These are phyloP conservation scores for Termitomyces heimii DNA, from an alignment of 768 basidiomycete species.

Conservation along the genomic window DNA sequence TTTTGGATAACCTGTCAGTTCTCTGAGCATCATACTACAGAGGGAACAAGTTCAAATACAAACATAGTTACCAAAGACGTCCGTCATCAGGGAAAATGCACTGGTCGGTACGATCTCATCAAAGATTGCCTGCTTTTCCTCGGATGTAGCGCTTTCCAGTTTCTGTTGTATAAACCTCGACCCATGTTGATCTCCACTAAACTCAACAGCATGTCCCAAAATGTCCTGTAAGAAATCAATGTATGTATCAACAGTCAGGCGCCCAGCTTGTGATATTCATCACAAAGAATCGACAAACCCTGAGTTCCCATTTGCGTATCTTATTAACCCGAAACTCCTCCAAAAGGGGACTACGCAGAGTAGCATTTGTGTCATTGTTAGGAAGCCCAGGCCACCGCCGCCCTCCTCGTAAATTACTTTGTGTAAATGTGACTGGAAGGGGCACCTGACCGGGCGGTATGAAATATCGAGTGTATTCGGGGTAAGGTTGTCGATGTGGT, in stretches of 20 bases:
- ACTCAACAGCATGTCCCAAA: conserved; percentile 80
- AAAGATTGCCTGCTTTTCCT: conserved; percentile 76
- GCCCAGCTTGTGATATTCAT: not conserved
- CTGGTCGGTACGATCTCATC: conserved; percentile 82
- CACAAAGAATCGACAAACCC: conserved; percentile 38
- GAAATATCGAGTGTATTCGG: conserved; percentile 47
- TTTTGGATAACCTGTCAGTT: conserved; percentile 83
- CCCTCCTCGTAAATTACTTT: conserved; percentile 32
- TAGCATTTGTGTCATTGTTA: conserved; percentile 21
- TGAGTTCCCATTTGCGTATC: conserved; percentile 74
- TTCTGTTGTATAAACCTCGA: conserved; percentile 96
- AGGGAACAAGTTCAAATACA: conserved; percentile 18
- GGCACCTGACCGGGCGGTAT: conserved; percentile 34
- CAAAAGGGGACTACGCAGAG: conserved; percentile 63
- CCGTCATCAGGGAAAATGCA: conserved; percentile 72
- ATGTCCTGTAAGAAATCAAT: conserved; percentile 60
- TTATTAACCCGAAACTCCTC: conserved; percentile 86
- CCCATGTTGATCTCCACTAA: conserved; percentile 93
- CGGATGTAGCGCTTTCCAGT: conserved; percentile 67
- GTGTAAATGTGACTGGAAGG: conserved; percentile 26
- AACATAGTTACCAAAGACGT: conserved; percentile 97
- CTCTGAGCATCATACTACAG: not conserved
- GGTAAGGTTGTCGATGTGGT: conserved; percentile 38
- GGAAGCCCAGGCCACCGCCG: conserved; percentile 36
- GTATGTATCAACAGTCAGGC: conserved; percentile 12